A percentile compares a stretch with the other conserved stretches of the same genome.
Conservation (phyloP, 495 filamentous ascomycete species). For the Lasiosphaeria ovina region DNA sequence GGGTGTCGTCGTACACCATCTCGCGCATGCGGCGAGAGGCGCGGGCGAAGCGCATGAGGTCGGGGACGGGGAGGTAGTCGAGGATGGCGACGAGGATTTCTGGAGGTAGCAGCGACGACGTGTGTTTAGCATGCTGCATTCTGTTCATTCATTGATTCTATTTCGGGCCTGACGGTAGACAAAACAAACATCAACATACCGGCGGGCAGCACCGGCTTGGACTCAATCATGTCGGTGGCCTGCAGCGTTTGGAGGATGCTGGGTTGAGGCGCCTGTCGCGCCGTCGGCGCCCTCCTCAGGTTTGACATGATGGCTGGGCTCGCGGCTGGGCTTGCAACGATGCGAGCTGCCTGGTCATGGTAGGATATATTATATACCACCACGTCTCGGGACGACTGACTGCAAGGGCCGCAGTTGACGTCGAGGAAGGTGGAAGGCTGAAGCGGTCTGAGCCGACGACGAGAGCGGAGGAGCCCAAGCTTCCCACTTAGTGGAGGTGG, state of each 20-base stretch:
- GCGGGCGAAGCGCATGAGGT: conserved; percentile 82
- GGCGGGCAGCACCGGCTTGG: conserved; percentile 74
- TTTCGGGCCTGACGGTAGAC: not conserved
- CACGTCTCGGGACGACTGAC: too few relatives aligned
- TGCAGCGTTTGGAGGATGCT: conserved; percentile 72
- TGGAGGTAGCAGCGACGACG: conserved; percentile 25
- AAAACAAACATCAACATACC: conserved; percentile 47
- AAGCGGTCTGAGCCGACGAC: too few relatives aligned
- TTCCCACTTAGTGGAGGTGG: too few relatives aligned
- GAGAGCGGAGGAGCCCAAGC: too few relatives aligned
- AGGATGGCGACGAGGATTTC: conserved; percentile 88
- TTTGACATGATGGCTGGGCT: conserved; percentile 19
- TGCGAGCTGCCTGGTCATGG: not conserved
- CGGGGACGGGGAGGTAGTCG: conserved; percentile 80
- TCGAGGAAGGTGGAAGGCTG: too few relatives aligned
- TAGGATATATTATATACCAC: not conserved
- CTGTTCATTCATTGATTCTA: not conserved
- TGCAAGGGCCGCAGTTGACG: too few relatives aligned
- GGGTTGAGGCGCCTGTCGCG: conserved; percentile 14
- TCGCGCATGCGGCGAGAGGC: conserved; percentile 87
- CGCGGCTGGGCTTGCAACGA: not conserved
- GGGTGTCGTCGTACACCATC: conserved; percentile 98
- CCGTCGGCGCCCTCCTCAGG: conserved; percentile 18
- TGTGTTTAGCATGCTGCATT: not conserved
- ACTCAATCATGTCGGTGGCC: conserved; percentile 70